Conservation (phyloP, 1,139 yeast genomes). For the Pichia sp. region DNA sequence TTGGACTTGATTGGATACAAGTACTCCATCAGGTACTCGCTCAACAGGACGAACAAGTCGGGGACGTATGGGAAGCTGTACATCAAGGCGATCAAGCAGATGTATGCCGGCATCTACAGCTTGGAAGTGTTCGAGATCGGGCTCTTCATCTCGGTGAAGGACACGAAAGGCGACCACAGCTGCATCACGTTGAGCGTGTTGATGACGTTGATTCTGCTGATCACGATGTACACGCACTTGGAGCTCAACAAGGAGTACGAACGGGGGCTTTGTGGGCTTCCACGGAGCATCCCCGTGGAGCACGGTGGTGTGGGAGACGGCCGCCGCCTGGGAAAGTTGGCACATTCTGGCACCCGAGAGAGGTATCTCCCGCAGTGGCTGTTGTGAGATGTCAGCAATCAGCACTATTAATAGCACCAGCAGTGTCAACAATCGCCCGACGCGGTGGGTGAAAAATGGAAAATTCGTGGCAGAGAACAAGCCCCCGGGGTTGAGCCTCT, state of each 20-base stretch:
- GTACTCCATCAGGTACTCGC: constrained; percentile 59
- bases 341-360: too few species aligned
- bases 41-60: constrained; percentile 46
- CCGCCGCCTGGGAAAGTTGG: too few species aligned
- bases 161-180: constrained; percentile 37
- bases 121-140: constrained; percentile 78
- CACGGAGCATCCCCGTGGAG: neutral
- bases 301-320: too few species aligned
- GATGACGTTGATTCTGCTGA: constrained; percentile 43
- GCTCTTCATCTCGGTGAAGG: constrained; percentile 58
- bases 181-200: constrained; percentile 43
- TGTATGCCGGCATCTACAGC: constrained; percentile 77
- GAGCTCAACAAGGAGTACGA: constrained; percentile 31
- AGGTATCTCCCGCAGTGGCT: too few species aligned
- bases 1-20: constrained; percentile 64
- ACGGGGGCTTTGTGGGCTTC: neutral
- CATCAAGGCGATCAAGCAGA: constrained; percentile 69
- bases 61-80: constrained; percentile 72
- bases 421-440: too few species aligned
- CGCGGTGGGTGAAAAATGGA: too few species aligned
- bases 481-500: too few species aligned
- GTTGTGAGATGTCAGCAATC: too few species aligned
- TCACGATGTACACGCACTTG: constrained; percentile 39
- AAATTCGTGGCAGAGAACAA: too few species aligned
- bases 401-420: too few species aligned